These are phyloP conservation scores for California macrophylla DNA, from an alignment of 441 rosid genomes.

Conservation along the genomic window DNA sequence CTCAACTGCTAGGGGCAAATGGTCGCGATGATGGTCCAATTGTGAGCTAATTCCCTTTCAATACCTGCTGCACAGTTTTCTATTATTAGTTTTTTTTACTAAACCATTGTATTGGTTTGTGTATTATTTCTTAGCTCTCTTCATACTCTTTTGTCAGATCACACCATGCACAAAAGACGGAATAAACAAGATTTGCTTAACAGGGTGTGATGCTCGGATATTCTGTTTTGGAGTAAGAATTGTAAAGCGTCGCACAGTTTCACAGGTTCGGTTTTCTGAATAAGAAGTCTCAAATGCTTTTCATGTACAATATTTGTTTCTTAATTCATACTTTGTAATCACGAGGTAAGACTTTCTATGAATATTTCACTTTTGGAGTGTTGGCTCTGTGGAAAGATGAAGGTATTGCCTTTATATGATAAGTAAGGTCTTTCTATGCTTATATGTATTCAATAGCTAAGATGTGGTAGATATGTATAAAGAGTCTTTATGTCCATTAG, in stretches of 20 bases:
- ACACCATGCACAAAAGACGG: conserved; percentile 66
- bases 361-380: neutral
- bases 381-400: neutral
- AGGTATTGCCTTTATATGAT: neutral
- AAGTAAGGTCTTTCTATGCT: neutral
- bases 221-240: conserved; percentile 91
- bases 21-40: conserved; percentile 98
- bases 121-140: neutral
- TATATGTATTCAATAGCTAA: neutral
- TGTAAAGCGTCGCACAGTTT: conserved; percentile 71
- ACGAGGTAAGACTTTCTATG: neutral
- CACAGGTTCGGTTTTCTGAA: conserved; percentile 48
- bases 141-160: conserved; percentile 39
- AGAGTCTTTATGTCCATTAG: neutral
- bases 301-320: neutral
- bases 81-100: neutral
- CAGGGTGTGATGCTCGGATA: conserved; percentile 62
- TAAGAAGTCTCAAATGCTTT: neutral
- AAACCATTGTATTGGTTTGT: conserved; percentile 9
- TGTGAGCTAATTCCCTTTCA: conserved; percentile 40
- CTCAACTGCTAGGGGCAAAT: conserved; percentile 79
- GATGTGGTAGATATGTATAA: neutral
- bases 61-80: neutral
- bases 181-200: conserved; percentile 60
- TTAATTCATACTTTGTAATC: neutral